phyloP scores from a whole-genome alignment of 441 rosid genomes.

The Iberis amara region DNA sequence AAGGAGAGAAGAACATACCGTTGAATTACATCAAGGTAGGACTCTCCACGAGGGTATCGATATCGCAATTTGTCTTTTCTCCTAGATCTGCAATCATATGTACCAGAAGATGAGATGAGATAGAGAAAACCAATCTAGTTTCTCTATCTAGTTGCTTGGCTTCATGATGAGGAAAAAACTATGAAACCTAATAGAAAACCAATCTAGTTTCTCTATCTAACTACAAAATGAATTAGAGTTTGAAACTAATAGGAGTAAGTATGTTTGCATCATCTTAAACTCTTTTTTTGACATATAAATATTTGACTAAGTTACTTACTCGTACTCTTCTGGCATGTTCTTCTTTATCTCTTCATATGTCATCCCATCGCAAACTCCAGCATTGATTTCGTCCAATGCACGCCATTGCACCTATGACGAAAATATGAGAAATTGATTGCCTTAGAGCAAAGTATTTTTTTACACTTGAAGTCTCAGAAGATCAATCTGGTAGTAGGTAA shows the following conservation, averaged over 20 bases:
- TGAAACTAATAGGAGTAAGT: no score
- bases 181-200: no score
- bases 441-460: not conserved
- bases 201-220: no score
- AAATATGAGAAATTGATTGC: conserved; percentile 13
- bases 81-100: conserved; percentile 53
- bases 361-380: conserved; percentile 99
- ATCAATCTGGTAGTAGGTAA: not conserved
- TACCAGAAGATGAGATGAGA: conserved; percentile 17
- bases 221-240: no score
- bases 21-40: conserved; percentile 97
- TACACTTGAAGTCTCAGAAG: not conserved
- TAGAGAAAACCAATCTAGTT: no score
- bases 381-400: conserved; percentile 93
- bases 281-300: not conserved
- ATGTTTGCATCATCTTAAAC: no score
- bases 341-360: conserved; percentile 89
- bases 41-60: conserved; percentile 97
- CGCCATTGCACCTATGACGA: conserved; percentile 90
- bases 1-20: conserved; percentile 42
- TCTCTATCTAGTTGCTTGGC: no score
- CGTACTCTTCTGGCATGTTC: conserved; percentile 95
- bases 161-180: no score
- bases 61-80: conserved; percentile 90
- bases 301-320: conserved; percentile 44